These are phyloP conservation scores for Ceratocystis albifundus DNA, from an alignment of 2,329 filamentous ascomycete species.

Conservation along the genomic window DNA sequence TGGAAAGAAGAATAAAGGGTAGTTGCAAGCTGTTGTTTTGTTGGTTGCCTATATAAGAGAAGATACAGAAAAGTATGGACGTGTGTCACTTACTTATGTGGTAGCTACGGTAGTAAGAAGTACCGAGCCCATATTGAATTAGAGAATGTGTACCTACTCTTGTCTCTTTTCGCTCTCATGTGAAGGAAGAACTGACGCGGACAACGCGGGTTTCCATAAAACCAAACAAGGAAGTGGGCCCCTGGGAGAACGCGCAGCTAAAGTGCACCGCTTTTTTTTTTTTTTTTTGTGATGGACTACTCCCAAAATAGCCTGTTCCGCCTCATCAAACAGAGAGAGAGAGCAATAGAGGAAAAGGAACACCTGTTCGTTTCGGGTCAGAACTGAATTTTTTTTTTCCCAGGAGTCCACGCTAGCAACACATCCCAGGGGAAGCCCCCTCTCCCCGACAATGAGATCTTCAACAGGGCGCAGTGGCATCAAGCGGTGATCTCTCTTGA, in stretches of 20 bases:
- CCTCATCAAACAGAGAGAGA: too few relatives aligned
- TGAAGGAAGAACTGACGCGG: constrained; percentile 26
- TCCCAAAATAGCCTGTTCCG: background rate
- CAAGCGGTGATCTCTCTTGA: background rate
- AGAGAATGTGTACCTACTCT: too few relatives aligned
- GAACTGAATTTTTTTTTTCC: background rate
- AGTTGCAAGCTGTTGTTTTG: background rate
- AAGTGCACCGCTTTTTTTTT: background rate
- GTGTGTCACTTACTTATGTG: too few relatives aligned
- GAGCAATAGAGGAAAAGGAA: too few relatives aligned
- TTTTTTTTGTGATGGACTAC: background rate
- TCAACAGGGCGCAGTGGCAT: constrained; percentile 1
- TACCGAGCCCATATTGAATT: too few relatives aligned
- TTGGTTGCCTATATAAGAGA: background rate
- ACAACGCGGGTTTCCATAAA: constrained; percentile 24
- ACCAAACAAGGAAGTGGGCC: constrained; percentile 6
- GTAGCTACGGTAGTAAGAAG: background rate
- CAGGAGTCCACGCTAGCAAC: background rate
- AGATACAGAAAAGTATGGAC: background rate
- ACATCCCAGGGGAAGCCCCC: background rate
- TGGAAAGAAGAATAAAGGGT: background rate
- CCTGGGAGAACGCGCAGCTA: constrained; percentile 21
- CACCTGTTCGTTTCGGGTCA: constrained; percentile 10
- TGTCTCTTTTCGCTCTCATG: background rate
- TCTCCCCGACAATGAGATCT: constrained; percentile 1